Percentiles rank a stretch among this genome's conserved stretches.
phyloP scores from a whole-genome alignment of 805 yeast species.

The Ogataea minuta region DNA sequence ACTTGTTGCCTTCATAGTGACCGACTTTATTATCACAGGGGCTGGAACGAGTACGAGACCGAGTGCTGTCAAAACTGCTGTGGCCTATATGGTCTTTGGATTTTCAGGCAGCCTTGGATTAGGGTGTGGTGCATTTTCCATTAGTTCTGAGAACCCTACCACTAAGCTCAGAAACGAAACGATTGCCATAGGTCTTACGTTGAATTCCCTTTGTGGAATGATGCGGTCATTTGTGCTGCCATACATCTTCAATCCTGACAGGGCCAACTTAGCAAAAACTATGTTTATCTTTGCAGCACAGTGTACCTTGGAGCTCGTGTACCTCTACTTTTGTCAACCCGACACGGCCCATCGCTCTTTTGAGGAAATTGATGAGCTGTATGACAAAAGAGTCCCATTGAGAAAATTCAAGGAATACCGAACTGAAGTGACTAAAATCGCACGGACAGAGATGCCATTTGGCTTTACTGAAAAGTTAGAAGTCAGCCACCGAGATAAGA shows the following conservation, averaged over 20 bases:
- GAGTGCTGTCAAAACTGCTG: constrained; percentile 32
- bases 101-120: constrained; percentile 30
- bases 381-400: constrained; percentile 34
- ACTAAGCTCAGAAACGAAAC: constrained; percentile 40
- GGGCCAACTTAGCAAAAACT: constrained; percentile 48
- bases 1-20: constrained; percentile 24
- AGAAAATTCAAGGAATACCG: constrained; percentile 19
- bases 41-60: constrained; percentile 23
- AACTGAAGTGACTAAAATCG: constrained; percentile 5
- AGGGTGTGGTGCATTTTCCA: constrained; percentile 32
- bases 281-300: constrained; percentile 47
- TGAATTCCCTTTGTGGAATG: constrained; percentile 35
- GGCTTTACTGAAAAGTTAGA: neutral
- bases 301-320: constrained; percentile 32
- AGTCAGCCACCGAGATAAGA: neutral
- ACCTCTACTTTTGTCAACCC: constrained; percentile 54
- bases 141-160: constrained; percentile 40
- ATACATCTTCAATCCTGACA: constrained; percentile 47
- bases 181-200: constrained; percentile 34
- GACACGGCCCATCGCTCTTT: constrained; percentile 58
- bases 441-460: neutral
- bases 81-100: constrained; percentile 25
- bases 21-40: constrained; percentile 30
- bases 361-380: constrained; percentile 59
- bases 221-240: constrained; percentile 42